Percentiles rank a stretch among this genome's conserved stretches.
These are phyloP conservation scores for Arxiozyma slooffiae DNA, from an alignment of 1,139 yeast species.

Conservation along the genomic window DNA sequence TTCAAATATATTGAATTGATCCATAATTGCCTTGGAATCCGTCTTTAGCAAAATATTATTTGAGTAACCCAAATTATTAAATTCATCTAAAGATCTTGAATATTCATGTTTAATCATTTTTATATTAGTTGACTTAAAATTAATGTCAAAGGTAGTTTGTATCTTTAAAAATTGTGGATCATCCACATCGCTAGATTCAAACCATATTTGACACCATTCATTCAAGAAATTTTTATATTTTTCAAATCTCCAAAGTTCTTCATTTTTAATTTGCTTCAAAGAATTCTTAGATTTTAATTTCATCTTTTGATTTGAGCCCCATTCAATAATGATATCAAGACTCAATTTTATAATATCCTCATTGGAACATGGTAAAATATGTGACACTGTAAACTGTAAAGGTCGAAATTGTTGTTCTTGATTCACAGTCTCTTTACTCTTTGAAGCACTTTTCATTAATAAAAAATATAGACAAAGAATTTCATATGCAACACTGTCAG, in stretches of 20 bases:
- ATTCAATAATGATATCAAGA: slow-evolving; percentile 3
- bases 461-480: slow-evolving; percentile 24
- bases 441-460: slow-evolving; percentile 15
- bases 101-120: slow-evolving; percentile 1
- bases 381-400: slow-evolving; percentile 15
- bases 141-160: background rate
- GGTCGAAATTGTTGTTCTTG: slow-evolving; percentile 17
- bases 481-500: slow-evolving; percentile 22
- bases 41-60: slow-evolving; percentile 11
- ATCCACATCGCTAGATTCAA: background rate
- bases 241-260: slow-evolving; percentile 13
- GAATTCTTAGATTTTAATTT: background rate
- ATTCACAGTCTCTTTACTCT: background rate
- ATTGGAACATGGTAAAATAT: background rate
- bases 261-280: background rate
- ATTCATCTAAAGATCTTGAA: slow-evolving; percentile 5
- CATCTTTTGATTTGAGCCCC: slow-evolving; percentile 8
- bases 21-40: slow-evolving; percentile 21
- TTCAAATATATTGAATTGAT: slow-evolving; percentile 24
- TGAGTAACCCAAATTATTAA: slow-evolving; percentile 6
- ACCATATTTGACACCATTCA: slow-evolving; percentile 26
- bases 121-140: background rate
- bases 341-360: background rate
- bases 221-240: slow-evolving; percentile 20
- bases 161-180: background rate